phyloP scores from a whole-genome alignment of 1,284 basidiomycete genomes.

The Ustilago tritici region DNA sequence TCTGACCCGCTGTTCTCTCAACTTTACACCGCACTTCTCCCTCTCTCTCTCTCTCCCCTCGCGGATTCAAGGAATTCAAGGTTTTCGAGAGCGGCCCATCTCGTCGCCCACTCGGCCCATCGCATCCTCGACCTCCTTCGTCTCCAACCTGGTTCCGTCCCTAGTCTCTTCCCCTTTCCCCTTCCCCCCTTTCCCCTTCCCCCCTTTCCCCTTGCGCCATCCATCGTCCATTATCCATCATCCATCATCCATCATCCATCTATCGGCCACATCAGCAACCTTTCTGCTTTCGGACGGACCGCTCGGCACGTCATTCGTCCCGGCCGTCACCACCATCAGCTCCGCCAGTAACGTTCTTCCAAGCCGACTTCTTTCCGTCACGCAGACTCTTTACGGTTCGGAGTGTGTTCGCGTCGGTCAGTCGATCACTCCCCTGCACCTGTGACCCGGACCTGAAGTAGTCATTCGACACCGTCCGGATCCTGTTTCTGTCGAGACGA shows the following conservation, averaged over 20 bases:
- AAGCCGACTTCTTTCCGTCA: neutral
- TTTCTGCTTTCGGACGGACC: neutral
- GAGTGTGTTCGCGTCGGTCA: neutral
- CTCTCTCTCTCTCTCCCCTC: neutral
- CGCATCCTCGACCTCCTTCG: neutral
- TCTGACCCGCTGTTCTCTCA: neutral
- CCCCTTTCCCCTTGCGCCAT: no score
- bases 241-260: neutral
- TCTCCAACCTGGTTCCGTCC: slow-evolving; percentile 14
- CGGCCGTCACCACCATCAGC: neutral
- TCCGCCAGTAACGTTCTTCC: no score
- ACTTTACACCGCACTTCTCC: neutral
- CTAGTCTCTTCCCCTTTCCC: slow-evolving; percentile 16
- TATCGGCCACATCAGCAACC: neutral
- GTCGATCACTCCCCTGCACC: neutral
- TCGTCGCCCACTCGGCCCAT: neutral
- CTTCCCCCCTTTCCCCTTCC: slow-evolving; percentile 5
- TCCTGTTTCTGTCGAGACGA: neutral
- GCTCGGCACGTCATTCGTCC: neutral
- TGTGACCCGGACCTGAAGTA: no score
- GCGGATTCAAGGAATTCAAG: slow-evolving; percentile 7
- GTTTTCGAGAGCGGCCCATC: neutral
- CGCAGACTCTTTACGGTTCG: no score
- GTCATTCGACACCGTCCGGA: neutral
- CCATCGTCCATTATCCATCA: neutral